Base-by-base conservation (phyloP, 345 rosid genomes). In the Linum tenue region DNA sequence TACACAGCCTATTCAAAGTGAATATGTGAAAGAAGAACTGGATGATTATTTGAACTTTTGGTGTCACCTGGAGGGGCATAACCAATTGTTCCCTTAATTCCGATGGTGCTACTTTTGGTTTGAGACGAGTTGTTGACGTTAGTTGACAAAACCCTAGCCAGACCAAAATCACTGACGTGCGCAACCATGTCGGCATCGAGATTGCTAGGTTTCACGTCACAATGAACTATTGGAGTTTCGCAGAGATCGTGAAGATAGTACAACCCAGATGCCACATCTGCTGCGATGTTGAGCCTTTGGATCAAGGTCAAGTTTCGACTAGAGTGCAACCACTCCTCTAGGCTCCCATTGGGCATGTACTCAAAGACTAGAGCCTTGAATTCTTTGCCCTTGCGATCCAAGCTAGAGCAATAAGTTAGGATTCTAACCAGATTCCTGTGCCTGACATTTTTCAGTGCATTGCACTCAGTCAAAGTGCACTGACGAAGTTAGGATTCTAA, bases 131-230 rank as follows among this genome's bases (percentile, higher is more conserved):
- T 56, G 43, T 5, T 37, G 57, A 16, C 12, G 3, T 48, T 10
- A 22, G 57, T 15, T 12, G 67, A 66, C 3, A 72, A 37, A 11
- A 66, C 39, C 67, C 5, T 72, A 56, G 75, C 64, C 1, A 62
- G 50, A 3, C 70, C 75, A 15, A 72, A 72, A 61, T 72, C 70
- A 14, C 67, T 39, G 0, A 72, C 51, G 55, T 56, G 64, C 56
- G 67, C 64, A 44, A 56, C 58, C 63, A 62, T 61, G 38, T 66
- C 51, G 5, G 62, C 62, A 17, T 72, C 70, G 9, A 72, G 67
- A 38, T 72, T 72, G 67, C 70, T 62, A 0, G 70, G 75, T 44
- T 72, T 72, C 60, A 71, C 35, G 38, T 71, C 75, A 4, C 70
- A 65, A n/a, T 71, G 75, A 56, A 71, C n/a, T 4, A 71, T 3